Evolutionary conservation across 2,329 filamentous ascomycete species (phyloP), one percentile per base, ranked within the genome.

Genomic region (Sporothrix brunneoviolacea): DNA sequence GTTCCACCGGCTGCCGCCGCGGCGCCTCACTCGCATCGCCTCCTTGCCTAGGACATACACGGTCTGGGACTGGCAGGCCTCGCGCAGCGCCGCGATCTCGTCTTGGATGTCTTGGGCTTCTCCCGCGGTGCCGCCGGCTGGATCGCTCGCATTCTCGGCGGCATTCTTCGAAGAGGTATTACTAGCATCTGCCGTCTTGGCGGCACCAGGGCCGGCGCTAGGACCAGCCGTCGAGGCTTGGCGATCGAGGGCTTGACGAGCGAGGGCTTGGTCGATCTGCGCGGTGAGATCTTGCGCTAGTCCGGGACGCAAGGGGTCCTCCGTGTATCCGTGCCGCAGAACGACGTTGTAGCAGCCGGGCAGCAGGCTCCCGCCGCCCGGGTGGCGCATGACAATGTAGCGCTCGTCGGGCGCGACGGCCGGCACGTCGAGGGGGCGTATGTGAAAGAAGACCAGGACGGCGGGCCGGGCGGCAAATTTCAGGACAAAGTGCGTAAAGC

Each of bases 251-350:
- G 45, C 21, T 12, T 27, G 44, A 37, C 67, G 63, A 0, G 72
- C 66, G 27, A 83, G 64, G 52, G 71, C 43, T 6, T 24, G 27
- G 35, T 86, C 68, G 52, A 86, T 75, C 49, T 83, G 74, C 47
- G 76, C 76, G 27, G 88, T 74, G 2, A 84, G 61, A 1, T 71
- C 67, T 0, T 74, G 44, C 8, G 57, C 82, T 6, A 89, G 71
- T 51, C 86, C 77, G 0, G 77, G 78, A 0, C 77, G 83, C 40
- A 89, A 73, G 24, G 88, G 76, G 54, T 84, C 77, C 57, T 90
- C 86, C 64, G 79, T 84, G 63, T 85, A 90, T 1, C 86, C 86
- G 60, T 88, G 82, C 10, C 84, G 78, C 2, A 87, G 72, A 3
- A 84, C 79, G 8, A 89, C 70, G 4, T 83, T 77, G 62, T 88